Evolutionary conservation across 345 rosid genomes (phyloP), one percentile per base, ranked within the genome.

Genomic region (Linum tenue): DNA sequence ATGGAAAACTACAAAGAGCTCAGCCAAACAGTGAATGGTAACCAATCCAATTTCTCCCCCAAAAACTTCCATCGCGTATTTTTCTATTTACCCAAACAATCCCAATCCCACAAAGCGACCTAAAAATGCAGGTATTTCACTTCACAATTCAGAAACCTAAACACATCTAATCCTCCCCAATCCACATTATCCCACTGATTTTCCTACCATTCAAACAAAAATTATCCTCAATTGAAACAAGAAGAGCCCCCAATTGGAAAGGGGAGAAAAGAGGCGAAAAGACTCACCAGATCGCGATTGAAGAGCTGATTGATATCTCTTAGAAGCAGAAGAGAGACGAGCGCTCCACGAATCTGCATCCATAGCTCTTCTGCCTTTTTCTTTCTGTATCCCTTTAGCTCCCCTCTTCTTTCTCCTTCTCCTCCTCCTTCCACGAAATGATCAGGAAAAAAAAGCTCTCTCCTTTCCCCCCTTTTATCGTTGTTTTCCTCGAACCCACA

Each of bases 311-410:
- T 88, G 96, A 74, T 85, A 86, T 67, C 97, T 81, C 77, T 76
- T 90, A 15, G 97, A 84, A 65, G 89, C 83, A 37, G 92, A 87
- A 67, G 94, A 85, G 62, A 90, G 81, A 77, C 92, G 96, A 70
- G 76, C 77, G 68, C 83, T 90, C 96, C 90, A 86, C 56, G 98
- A 86, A 74, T 92, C 96, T 55, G 90, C 86, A 72, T 90, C 92
- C 96, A 94, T 86, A 63, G 66, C 79, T 66, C 12, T 48, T 44
- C 40, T 37, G 51, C 63, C 43, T 55, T 59, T 53, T 69, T 59
- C 55, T 51, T 37, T 37, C 39, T 35, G 15, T 9, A 59, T 40
- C 55, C 37, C 37, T 37, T 10, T 60, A 17, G 37, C n/a, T 57
- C 57, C 44, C 68, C 55, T 10, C n/a, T 61, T 42, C 31, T 22